These are phyloP conservation scores for Marasmius sp. DNA, from an alignment of 1,284 basidiomycete species.

Conservation along the genomic window DNA sequence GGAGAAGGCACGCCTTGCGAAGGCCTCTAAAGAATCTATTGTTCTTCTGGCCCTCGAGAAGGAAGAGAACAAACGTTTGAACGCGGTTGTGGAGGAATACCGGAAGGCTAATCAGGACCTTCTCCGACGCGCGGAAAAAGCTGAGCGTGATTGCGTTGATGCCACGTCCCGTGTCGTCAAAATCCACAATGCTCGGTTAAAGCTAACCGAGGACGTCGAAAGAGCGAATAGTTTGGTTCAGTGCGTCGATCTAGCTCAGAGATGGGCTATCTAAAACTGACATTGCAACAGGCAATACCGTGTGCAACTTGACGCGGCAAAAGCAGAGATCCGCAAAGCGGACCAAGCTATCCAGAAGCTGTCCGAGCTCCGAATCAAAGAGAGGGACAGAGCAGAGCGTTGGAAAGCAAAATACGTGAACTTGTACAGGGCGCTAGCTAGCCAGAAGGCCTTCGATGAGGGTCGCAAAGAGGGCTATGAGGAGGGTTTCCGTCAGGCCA, in stretches of 20 bases:
- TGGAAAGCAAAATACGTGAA: conserved; percentile 2
- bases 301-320: conserved; percentile 7
- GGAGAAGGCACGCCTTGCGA: not conserved
- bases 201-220: conserved; percentile 3
- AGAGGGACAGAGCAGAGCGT: conserved; percentile 5
- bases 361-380: conserved; percentile 2
- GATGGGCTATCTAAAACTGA: not conserved
- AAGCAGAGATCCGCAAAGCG: conserved; percentile 8
- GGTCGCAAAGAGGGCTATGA: conserved; percentile 6
- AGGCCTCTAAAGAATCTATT: conserved; percentile 5
- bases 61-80: conserved; percentile 1
- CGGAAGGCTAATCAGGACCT: conserved; percentile 1
- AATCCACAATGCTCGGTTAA: conserved; percentile 6
- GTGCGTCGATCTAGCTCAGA: conserved; percentile 2
- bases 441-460: conserved; percentile 8
- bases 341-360: not conserved
- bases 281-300: conserved; percentile 6
- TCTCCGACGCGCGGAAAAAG: conserved; percentile 7
- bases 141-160: conserved; percentile 4
- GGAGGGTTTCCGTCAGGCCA: conserved; percentile 10
- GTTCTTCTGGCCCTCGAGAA: conserved; percentile 9
- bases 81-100: conserved; percentile 4
- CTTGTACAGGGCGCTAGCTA: not conserved
- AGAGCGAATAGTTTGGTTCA: conserved; percentile 3
- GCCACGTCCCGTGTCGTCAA: conserved; percentile 7